Percentiles rank a stretch among this genome's conserved stretches.
Conservation (phyloP, 768 basidiomycete species). For the Botryobasidium botryosum region DNA sequence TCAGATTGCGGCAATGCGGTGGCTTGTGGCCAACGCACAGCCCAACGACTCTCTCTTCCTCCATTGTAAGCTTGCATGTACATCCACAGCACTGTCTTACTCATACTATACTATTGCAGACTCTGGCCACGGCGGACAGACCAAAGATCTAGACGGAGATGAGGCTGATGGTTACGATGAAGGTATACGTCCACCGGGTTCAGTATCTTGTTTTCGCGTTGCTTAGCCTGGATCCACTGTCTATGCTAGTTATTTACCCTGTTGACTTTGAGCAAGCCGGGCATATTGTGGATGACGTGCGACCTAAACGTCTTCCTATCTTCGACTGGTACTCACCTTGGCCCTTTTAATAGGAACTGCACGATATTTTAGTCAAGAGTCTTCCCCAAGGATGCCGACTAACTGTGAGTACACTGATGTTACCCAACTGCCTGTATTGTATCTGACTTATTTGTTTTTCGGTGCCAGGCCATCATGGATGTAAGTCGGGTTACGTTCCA, state of each 20-base stretch:
- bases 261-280: conserved; percentile 52
- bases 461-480: conserved; percentile 39
- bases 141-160: conserved; percentile 65
- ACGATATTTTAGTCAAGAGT: conserved; percentile 57
- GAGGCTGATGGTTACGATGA: conserved; percentile 76
- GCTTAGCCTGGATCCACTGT: neutral
- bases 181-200: conserved; percentile 25
- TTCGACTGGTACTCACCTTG: neutral
- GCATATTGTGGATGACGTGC: conserved; percentile 73
- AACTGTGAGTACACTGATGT: conserved; percentile 27
- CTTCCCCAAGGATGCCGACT: conserved; percentile 79
- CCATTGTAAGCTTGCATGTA: conserved; percentile 37
- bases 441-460: neutral
- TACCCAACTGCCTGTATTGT: neutral
- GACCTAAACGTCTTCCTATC: conserved; percentile 23
- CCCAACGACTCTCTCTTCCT: conserved; percentile 82
- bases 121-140: conserved; percentile 90
- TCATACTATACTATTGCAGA: conserved; percentile 27
- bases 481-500: conserved; percentile 26
- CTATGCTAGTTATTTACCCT: conserved; percentile 62
- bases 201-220: neutral
- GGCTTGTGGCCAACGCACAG: conserved; percentile 69
- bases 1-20: conserved; percentile 71
- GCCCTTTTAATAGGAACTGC: conserved; percentile 28
- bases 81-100: neutral